Base-by-base conservation (phyloP, 441 rosid genomes). In the Macaranga tanarius region DNA sequence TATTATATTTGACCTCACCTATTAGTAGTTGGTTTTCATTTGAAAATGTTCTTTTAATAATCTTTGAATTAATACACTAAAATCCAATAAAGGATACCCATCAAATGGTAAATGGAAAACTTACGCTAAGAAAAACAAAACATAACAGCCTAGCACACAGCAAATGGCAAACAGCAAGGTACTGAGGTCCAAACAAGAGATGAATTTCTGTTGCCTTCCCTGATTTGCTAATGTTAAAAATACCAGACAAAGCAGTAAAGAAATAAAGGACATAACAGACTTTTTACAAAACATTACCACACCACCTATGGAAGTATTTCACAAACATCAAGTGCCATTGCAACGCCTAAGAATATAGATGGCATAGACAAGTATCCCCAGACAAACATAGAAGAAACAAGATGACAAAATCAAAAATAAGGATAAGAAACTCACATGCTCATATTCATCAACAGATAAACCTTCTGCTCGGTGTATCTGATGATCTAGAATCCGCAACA, bases 401-500 rank as follows among this genome's bases (percentile, higher is more conserved):
- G 45, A 78, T 10, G 28, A 19, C 9, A 40, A 12, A 15, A 40
- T 12, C 17, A 25, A 44, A 77, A 60, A 2, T 62, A 40, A 71
- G 13, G 59, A 62, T 13, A 45, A 23, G 75, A 62, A 62, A 90
- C 95, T 90, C 82, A 96, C 99, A 79, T 83, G 87, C 51, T 92
- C 94, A 76, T 70, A 84, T 69, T 84, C 93, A 80, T 81, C 84
- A 55, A 93, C 64, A 19, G 97, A 88, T 73, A 93, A 83, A 72
- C 99, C 99, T 83, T 93, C 98, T 69, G 98, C 99, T 74, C 92
- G 89, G 85, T 96, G 99, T 80, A 96, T 96, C 80, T 96, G 99
- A 83, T 88, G 91, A 85, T 96, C 99, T 48, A 96, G 86, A 78
- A 90, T 85, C 77, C 76, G 85, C 74, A 96, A 83, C 67, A 90